Conservation (phyloP, 1,139 yeast genomes). For the Sugiyamaella neomexicana region DNA sequence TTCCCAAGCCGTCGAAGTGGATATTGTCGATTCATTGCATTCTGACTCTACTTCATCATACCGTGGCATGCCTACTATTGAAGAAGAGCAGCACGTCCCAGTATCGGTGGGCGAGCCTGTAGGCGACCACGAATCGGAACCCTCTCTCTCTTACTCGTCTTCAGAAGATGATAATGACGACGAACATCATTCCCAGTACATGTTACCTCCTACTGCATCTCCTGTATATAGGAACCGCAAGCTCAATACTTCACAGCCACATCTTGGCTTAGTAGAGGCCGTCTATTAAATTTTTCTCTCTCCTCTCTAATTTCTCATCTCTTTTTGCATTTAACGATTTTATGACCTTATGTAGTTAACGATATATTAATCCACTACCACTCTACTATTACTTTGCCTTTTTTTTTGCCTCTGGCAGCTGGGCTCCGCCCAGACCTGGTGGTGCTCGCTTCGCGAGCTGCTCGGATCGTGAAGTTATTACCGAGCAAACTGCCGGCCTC, state of each 20-base stretch:
- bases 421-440: no score
- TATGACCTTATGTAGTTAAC: no score
- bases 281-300: no score
- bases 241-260: slow-evolving; percentile 8
- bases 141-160: slow-evolving; percentile 24
- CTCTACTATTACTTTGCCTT: no score
- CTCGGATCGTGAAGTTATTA: no score
- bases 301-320: no score
- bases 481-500: no score
- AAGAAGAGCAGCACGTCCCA: slow-evolving; percentile 27
- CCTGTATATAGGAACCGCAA: slow-evolving; percentile 11
- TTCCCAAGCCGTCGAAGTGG: no score
- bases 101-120: not conserved
- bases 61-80: slow-evolving; percentile 30
- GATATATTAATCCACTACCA: no score
- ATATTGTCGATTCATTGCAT: slow-evolving; percentile 15
- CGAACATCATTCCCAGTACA: slow-evolving; percentile 3
- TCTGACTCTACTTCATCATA: slow-evolving; percentile 10
- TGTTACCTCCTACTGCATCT: not conserved
- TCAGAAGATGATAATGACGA: slow-evolving; percentile 28
- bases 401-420: no score
- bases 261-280: slow-evolving; percentile 4
- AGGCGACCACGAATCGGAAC: slow-evolving; percentile 11
- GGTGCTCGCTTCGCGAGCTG: no score
- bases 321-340: no score